Evolutionary conservation across 2,329 filamentous ascomycete species (phyloP), one percentile per base, ranked within the genome.

Genomic region (Colletotrichum zoysiae): DNA sequence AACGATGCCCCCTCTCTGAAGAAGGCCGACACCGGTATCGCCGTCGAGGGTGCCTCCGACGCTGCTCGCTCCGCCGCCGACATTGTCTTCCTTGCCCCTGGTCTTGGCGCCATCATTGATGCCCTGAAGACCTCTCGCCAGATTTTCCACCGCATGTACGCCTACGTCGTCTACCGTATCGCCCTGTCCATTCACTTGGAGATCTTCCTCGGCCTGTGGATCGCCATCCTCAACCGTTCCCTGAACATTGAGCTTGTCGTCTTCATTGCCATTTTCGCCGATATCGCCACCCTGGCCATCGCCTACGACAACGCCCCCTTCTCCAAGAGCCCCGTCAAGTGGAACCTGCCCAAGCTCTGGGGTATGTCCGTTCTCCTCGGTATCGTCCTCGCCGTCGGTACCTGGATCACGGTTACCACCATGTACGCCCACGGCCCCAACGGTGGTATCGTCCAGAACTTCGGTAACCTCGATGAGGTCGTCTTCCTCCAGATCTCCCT

Each of bases 71-170:
- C 94, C 71, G 94, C 94, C 76, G 93, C 95, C 79, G 95, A 97
- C 84, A 97, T 97, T 78, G 94, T 97, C 77, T 97, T 97, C 88
- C 90, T 97, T 81, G 94, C 93, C 77, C 94, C 94, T 67, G 95
- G 94, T 86, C 91, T 97, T 74, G 95, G 94, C 83, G 93, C 94
- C 74, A 97, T 97, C 82, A 97, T 97, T 78, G 94, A 97, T 81
- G 94, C 94, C 73, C 89, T 97, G 77, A 97, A 97, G 87, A 97
- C 93, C 76, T 95, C 94, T 42, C 93, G 95, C 78, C 94, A 97
- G 83, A 97, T 97, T 82, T 97, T 97, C 88, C 94, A 97, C 86
- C 93, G 95, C 78, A 97, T 97, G 94, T 96, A 97, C 85, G 93
- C 94, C 72, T 97, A 97, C 86, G 93, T 97, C 76, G 93, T 97